Evolutionary conservation across 495 filamentous ascomycete genomes (phyloP), one percentile per base, ranked within the genome.

Genomic region (Pyronema domesticum): DNA sequence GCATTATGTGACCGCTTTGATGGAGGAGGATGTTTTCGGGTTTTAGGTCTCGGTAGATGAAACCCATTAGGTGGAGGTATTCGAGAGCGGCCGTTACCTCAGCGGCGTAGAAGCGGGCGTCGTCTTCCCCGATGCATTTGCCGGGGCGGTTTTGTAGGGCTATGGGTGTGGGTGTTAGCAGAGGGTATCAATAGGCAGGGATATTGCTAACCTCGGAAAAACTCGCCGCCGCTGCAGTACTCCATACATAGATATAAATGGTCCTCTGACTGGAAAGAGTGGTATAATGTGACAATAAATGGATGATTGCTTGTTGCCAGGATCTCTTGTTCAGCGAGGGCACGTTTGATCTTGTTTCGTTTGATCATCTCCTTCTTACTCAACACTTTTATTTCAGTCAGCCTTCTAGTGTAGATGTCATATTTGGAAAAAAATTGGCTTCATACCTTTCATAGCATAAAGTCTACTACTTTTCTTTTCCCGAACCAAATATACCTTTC

Each of bases 321-420:
- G 63, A 98, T 98, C 65, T 98, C 91, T 69, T 98, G 91, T 68
- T 98, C 91, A 23, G 91, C 91, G 66, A 98, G 72, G 46, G 91
- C 91, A 60, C 91, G 80, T 74, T 98, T 98, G 74, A 98, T 98
- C 77, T 98, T 98, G 71, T 98, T 98, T 35, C 91, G 82, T 74
- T 98, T 98, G 72, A 98, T 98, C 91, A 98, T 98, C 72, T 98
- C 91, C 74, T 95, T 95, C 71, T 98, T 98, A 75, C 88, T 96
- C 71, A 98, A 62, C 8, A 98, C 91, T 98, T 65, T 18, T 37
- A 37, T 37, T 44, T 55, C 58, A 55, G 65, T 76, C 56, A 77
- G 70, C 61, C 55, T 43, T 53, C 52, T 14, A 5, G 37, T n/a
- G 23, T n/a, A 46, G 34, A 47, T 11, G 4, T 47, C 39, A 17